phyloP scores from a whole-genome alignment of 257 asterid species.

The Striga asiatica region DNA sequence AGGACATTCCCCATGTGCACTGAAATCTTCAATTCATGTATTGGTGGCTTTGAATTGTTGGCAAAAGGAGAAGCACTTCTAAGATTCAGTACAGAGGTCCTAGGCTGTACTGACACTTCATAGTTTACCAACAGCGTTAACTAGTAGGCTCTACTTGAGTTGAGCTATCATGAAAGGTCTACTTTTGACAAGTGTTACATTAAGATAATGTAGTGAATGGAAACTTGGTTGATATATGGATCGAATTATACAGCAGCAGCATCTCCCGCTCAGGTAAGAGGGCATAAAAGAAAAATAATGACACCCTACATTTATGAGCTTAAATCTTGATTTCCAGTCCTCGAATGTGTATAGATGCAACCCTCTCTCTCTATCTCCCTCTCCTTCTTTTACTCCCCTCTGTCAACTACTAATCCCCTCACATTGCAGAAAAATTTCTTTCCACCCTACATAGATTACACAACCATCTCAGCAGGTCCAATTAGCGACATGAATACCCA shows the following conservation, averaged over 20 bases:
- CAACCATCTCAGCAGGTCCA: no score
- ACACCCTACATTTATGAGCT: no score
- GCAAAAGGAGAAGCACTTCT: neutral
- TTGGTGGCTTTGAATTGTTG: conserved; percentile 1
- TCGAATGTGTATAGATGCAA: no score
- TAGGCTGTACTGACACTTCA: neutral
- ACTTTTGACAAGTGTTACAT: neutral
- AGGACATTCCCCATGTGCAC: neutral
- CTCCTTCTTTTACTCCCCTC: no score
- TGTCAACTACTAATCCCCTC: neutral
- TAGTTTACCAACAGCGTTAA: neutral
- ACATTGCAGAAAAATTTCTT: neutral
- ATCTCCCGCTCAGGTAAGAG: no score
- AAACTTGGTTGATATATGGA: neutral
- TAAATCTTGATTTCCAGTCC: no score
- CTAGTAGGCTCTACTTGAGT: neutral
- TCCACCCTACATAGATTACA: neutral
- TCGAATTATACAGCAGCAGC: no score
- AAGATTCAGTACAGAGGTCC: neutral
- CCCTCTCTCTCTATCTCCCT: no score
- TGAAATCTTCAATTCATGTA: neutral
- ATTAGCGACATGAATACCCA: neutral
- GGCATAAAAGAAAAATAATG: no score
- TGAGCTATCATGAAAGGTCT: neutral
- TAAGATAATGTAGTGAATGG: neutral